Evolutionary conservation across 768 basidiomycete genomes (phyloP).

Genomic region (Boletus sp.): DNA sequence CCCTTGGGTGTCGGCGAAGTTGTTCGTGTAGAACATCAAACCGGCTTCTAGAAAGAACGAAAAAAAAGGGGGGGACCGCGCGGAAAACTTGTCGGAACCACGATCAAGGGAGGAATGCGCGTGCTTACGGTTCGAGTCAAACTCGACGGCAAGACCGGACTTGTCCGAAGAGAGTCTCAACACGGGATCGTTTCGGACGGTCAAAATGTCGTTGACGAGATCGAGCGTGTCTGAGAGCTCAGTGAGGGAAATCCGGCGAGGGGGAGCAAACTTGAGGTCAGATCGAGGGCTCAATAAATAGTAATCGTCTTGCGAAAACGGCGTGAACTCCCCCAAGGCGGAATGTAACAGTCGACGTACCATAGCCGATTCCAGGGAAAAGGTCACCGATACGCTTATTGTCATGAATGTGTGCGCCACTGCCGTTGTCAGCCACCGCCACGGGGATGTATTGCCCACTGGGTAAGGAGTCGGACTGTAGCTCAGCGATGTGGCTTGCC

Average conservation of each 20-base stretch:
- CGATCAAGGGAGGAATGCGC: not conserved
- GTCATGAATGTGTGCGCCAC: constrained; percentile 43
- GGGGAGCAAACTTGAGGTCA: constrained; percentile 33
- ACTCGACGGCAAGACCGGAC: constrained; percentile 57
- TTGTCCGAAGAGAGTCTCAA: constrained; percentile 53
- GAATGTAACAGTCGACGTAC: constrained; percentile 29
- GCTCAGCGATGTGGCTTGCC: constrained; percentile 54
- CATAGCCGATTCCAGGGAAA: constrained; percentile 60
- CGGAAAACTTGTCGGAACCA: not conserved
- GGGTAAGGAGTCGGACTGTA: constrained; percentile 47
- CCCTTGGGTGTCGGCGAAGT: constrained; percentile 42
- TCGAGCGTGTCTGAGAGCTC: constrained; percentile 43
- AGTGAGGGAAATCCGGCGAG: constrained; percentile 45
- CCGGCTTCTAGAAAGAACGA: constrained; percentile 51
- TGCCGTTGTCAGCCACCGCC: constrained; percentile 36
- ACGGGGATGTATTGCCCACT: constrained; percentile 51
- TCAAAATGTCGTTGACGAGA: constrained; percentile 36
- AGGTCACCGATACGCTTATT: constrained; percentile 53
- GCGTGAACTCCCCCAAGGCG: not conserved
- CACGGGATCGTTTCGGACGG: constrained; percentile 38
- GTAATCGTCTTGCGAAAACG: constrained; percentile 52
- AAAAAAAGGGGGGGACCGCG: not conserved
- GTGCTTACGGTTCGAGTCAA: constrained; percentile 68
- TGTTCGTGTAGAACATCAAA: constrained; percentile 72
- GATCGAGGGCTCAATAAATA: constrained; percentile 49